A percentile compares a stretch with the other conserved stretches of the same genome.
phyloP scores from a whole-genome alignment of 257 asterid genomes.

The Thymus mandschuricus region DNA sequence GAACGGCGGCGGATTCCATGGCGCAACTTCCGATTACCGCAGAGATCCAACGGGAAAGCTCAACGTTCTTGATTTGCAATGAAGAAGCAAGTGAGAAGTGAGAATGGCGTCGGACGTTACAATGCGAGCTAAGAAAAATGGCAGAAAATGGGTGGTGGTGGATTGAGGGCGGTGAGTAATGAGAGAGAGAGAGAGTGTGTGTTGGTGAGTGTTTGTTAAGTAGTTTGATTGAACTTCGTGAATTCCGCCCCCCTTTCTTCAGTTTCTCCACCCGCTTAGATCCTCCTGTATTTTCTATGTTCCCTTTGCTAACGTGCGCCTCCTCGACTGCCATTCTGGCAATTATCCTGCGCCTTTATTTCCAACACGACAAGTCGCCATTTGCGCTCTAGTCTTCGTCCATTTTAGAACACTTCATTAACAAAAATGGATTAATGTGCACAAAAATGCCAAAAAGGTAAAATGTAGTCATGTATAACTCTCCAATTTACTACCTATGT shows the following conservation, averaged over 20 bases:
- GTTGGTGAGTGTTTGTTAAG: constrained; percentile 35
- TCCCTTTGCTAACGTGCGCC: constrained; percentile 33
- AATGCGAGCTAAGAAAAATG: constrained; percentile 9
- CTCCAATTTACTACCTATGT: too few species aligned
- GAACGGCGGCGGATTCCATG: constrained; percentile 81
- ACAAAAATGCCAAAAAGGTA: too few species aligned
- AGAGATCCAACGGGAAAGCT: constrained; percentile 35
- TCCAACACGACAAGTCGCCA: too few species aligned
- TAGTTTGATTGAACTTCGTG: constrained; percentile 48
- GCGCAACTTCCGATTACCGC: constrained; percentile 31
- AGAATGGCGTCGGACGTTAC: constrained; percentile 28
- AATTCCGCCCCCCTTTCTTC: constrained; percentile 64
- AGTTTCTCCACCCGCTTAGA: constrained; percentile 58
- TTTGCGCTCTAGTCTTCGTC: too few species aligned
- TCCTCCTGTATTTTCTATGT: constrained; percentile 21
- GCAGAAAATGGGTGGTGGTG: neutral
- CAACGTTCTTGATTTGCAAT: neutral
- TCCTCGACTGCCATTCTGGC: constrained; percentile 10
- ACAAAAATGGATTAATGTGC: too few species aligned
- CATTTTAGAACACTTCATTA: too few species aligned
- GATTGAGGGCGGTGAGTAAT: constrained; percentile 6
- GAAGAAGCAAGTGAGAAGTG: constrained; percentile 12
- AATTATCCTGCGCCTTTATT: constrained; percentile 24
- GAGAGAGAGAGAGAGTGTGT: constrained; percentile 10
- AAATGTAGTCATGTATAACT: too few species aligned